A percentile compares a stretch with the other conserved stretches of the same genome.
These are phyloP conservation scores for Capronia coronata DNA, from an alignment of 2,329 filamentous ascomycete species.

Conservation along the genomic window DNA sequence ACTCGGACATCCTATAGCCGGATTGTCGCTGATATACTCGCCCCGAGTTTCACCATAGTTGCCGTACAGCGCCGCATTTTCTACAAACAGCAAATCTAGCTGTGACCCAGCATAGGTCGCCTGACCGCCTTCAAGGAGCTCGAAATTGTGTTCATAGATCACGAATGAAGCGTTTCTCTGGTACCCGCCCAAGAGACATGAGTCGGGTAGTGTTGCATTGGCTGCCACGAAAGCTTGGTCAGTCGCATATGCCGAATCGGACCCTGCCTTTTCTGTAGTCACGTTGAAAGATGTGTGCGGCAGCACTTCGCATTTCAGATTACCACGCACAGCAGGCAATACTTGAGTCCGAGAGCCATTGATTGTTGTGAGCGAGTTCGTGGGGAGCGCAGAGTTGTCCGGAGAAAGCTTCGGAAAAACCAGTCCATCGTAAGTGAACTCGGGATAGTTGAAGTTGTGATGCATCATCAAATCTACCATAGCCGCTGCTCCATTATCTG, in stretches of 20 bases:
- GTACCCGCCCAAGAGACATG: slow-evolving; percentile 20
- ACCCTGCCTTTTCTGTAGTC: slow-evolving; percentile 15
- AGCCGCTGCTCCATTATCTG: slow-evolving; percentile 25
- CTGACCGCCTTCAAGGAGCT: slow-evolving; percentile 12
- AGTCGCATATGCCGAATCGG: slow-evolving; percentile 16
- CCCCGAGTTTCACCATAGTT: slow-evolving; percentile 24
- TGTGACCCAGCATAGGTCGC: slow-evolving; percentile 24
- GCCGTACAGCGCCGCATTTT: slow-evolving; percentile 20
- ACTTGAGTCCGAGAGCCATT: slow-evolving; percentile 12
- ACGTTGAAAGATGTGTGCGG: slow-evolving; percentile 11
- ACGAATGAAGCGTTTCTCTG: slow-evolving; percentile 17
- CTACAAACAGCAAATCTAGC: slow-evolving; percentile 26
- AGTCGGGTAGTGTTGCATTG: slow-evolving; percentile 21
- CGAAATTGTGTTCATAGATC: slow-evolving; percentile 23
- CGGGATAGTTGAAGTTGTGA: slow-evolving; percentile 22
- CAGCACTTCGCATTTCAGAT: slow-evolving; percentile 23
- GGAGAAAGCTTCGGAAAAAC: slow-evolving; percentile 25
- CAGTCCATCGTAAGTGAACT: slow-evolving; percentile 24
- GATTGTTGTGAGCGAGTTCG: slow-evolving; percentile 9
- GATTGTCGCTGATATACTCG: slow-evolving; percentile 26
- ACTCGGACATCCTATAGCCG: slow-evolving; percentile 26
- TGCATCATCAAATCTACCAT: slow-evolving; percentile 25
- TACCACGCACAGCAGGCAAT: slow-evolving; percentile 19
- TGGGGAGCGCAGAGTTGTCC: slow-evolving; percentile 13
- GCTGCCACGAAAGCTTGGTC: slow-evolving; percentile 22